Evolutionary conservation across 2,329 filamentous ascomycete species (phyloP), one percentile per base, ranked within the genome.

Genomic region (Ascochyta rabiei): DNA sequence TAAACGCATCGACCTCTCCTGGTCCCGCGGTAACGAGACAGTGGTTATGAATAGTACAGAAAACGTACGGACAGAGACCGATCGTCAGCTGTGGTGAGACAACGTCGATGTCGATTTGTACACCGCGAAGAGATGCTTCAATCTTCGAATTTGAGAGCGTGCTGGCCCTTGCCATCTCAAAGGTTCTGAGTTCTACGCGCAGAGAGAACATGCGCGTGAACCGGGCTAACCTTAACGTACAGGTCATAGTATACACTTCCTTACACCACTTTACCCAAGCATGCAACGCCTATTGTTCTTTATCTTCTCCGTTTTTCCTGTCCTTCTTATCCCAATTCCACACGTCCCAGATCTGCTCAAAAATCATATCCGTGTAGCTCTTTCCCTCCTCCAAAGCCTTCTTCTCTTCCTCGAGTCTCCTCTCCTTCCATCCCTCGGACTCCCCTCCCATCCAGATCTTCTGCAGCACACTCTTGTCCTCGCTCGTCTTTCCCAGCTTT

Each of bases 301-400:
- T 69, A 24, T 60, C 57, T 13, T 57, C 57, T 4, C 61, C 63
- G 43, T 63, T 66, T 56, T 68, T 66, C 48, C 66, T 61, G 33
- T 65, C 68, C 59, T 71, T 73, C 67, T 75, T 73, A 38, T 76
- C 76, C 75, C 76, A 76, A 67, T 74, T 79, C 76, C 75, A 78
- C 48, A 80, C 78, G 40, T 80, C 77, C 77, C 75, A 79, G 48
- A 80, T 75, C 69, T 80, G 77, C 40, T 77, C 77, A 58, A 75
- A 67, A 39, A 80, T 80, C 60, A 80, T 64, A 56, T 71, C 74
- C 13, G 70, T 69, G 66, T 77, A 79, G 2, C 69, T 72, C 63
- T 75, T 78, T 7, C 73, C 74, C 57, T 75, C 70, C 38, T 71
- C 69, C 21, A 72, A 48, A 19, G 70, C 71, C 60, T 77, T 76